Conservation (phyloP, 1,284 basidiomycete species). For the Trametes sp. region DNA sequence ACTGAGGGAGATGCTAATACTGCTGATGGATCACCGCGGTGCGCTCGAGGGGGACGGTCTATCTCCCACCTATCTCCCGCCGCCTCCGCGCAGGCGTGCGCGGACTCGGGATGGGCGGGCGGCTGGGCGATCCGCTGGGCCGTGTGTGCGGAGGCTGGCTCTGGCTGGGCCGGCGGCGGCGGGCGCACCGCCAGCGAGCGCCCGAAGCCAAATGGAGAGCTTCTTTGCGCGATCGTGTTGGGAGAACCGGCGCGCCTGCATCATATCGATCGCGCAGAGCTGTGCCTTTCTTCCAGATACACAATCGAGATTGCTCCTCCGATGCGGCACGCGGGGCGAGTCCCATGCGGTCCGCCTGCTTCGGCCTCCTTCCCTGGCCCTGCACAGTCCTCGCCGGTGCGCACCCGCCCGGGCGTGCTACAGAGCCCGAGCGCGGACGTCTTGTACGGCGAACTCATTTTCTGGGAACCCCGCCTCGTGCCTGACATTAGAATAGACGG, state of each 20-base stretch:
- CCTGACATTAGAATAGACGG: conserved; percentile 32
- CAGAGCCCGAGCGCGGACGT: conserved; percentile 16
- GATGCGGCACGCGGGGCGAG: conserved; percentile 26
- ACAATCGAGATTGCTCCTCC: conserved; percentile 28
- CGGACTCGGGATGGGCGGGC: neutral
- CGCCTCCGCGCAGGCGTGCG: conserved; percentile 5
- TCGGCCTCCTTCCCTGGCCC: conserved; percentile 23
- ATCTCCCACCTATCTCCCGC: conserved; percentile 33
- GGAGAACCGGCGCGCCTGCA: conserved; percentile 17
- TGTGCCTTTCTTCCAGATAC: conserved; percentile 30
- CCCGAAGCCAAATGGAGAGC: conserved; percentile 10
- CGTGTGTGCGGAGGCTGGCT: neutral
- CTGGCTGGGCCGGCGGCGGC: neutral
- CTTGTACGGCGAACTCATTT: conserved; percentile 14
- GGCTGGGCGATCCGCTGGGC: conserved; percentile 16
- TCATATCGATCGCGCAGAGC: conserved; percentile 28
- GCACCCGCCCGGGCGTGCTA: conserved; percentile 6
- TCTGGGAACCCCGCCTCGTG: conserved; percentile 29
- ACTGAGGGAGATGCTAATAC: conserved; percentile 10
- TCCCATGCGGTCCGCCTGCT: conserved; percentile 32
- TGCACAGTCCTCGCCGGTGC: conserved; percentile 13
- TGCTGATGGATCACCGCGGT: conserved; percentile 25
- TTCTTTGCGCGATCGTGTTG: conserved; percentile 25
- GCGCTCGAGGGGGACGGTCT: conserved; percentile 23
- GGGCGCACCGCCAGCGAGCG: conserved; percentile 1